Base-by-base conservation (phyloP, 2,329 filamentous ascomycete species). In the Fusarium sp. region DNA sequence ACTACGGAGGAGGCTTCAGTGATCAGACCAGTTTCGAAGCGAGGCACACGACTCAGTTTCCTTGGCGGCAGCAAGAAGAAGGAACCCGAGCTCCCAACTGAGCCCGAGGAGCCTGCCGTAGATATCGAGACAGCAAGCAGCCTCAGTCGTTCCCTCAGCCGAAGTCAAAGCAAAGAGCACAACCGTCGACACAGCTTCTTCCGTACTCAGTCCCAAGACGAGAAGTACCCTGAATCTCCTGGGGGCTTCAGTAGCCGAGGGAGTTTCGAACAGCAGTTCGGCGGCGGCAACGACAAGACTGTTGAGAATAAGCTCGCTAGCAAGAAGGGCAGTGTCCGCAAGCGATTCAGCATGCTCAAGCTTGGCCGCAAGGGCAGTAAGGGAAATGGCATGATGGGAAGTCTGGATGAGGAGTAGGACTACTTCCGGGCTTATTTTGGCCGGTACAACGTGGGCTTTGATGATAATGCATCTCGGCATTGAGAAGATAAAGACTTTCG, bases 331-430 rank as follows among this genome's bases (percentile, higher is more conserved):
- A 91, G 89, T 60, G 87, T 97, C 70, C 89, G 91, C 80, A 95
- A 93, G 82, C 83, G 93, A 75, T 84, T 97, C 70, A 96, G 92
- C 77, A 83, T 94, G 74, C 83, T 97, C 75, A 92, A 91, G 77
- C 84, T 94, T 50, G 90, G 91, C 29, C 91, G 89, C 77, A 93
- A 92, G 81, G 83, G 82, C 44, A 89, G 86, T 75, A 90, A 88
- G 77, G 81, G 78, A 48, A 83, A 78, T 64, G 83, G 79, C 28
- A 75, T 80, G 63, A 88, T 88, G 86, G 82, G 82, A 54, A 85
- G 85, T 68, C 76, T 89, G 66, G 83, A 87, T 56, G 86, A 89
- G 76, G 86, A 88, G 77, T 86, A 82, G 80, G 69, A 75, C 68
- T 75, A 73, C 74, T 76, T 77, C 65, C 75, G 73, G 71, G 68